Percentiles rank a stretch among this genome's conserved stretches.
phyloP scores from a whole-genome alignment of 495 filamentous ascomycete species.

The Parachaetomium inaequale region DNA sequence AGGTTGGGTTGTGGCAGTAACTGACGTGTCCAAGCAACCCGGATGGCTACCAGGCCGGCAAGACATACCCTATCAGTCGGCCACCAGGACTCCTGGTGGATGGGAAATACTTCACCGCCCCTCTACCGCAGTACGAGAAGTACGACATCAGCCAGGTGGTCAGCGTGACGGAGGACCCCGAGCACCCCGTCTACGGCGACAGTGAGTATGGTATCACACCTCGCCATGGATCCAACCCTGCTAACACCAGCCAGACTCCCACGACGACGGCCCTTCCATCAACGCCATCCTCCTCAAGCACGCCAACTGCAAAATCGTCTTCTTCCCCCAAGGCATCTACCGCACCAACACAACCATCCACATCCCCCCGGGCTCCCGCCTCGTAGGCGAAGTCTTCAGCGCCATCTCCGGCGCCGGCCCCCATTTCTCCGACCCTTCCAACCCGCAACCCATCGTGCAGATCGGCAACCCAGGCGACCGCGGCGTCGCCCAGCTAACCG shows the following conservation, averaged over 20 bases:
- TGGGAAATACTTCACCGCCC: slow-evolving; percentile 37
- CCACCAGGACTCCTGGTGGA: slow-evolving; percentile 27
- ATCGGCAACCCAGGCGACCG: slow-evolving; percentile 53
- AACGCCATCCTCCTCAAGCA: slow-evolving; percentile 38
- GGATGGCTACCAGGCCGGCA: slow-evolving; percentile 34
- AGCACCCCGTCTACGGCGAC: slow-evolving; percentile 37
- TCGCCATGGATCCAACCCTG: background rate
- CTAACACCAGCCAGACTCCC: slow-evolving; percentile 20
- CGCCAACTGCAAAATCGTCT: slow-evolving; percentile 39
- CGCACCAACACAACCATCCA: slow-evolving; percentile 45
- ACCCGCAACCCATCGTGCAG: slow-evolving; percentile 53
- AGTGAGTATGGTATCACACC: slow-evolving; percentile 9
- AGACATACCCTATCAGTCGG: slow-evolving; percentile 26
- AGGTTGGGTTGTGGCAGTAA: background rate
- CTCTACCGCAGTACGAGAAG: slow-evolving; percentile 37
- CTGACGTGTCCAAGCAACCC: slow-evolving; percentile 19
- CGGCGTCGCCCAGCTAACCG: slow-evolving; percentile 55
- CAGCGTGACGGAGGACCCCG: slow-evolving; percentile 37
- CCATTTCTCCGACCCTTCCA: slow-evolving; percentile 47
- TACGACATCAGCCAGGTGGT: slow-evolving; percentile 36
- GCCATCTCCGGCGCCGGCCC: slow-evolving; percentile 46
- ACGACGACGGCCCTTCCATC: slow-evolving; percentile 40
- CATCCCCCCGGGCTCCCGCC: slow-evolving; percentile 51
- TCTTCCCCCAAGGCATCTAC: slow-evolving; percentile 48
- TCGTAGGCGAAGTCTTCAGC: slow-evolving; percentile 46